Conservation (phyloP, 495 filamentous ascomycete genomes). For the Aspergillus sclerotioniger region DNA sequence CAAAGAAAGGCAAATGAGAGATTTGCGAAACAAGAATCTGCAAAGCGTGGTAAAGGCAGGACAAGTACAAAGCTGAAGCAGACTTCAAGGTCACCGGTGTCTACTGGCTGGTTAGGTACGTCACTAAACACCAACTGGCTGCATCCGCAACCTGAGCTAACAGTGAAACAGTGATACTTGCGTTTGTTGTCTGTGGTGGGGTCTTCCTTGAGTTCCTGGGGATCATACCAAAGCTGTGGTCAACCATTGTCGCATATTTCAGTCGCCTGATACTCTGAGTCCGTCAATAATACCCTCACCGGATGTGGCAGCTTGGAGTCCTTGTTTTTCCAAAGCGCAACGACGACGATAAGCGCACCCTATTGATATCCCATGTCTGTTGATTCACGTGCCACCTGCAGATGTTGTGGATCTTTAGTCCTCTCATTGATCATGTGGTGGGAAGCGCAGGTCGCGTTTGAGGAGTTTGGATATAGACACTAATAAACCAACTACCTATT, state of each 20-base stretch:
- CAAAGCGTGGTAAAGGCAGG: conserved; percentile 79
- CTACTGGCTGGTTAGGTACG: conserved; percentile 81
- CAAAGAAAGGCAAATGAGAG: conserved; percentile 86
- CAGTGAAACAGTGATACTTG: conserved; percentile 59
- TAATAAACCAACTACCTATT: neutral
- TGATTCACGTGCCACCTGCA: too few relatives aligned
- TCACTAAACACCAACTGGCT: conserved; percentile 12
- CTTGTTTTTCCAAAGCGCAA: neutral
- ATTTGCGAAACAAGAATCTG: conserved; percentile 75
- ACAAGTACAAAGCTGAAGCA: conserved; percentile 63
- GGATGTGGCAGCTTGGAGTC: neutral
- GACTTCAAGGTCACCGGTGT: conserved; percentile 74
- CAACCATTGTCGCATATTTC: conserved; percentile 26
- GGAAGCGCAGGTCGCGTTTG: too few relatives aligned
- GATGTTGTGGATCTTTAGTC: too few relatives aligned
- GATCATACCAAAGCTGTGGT: conserved; percentile 60
- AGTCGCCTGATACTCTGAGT: conserved; percentile 13
- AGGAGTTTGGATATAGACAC: neutral
- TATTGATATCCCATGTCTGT: neutral
- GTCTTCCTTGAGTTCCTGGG: conserved; percentile 79
- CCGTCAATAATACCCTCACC: neutral
- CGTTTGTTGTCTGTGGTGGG: conserved; percentile 81
- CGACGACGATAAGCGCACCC: neutral
- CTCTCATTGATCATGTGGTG: too few relatives aligned
- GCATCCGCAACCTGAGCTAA: conserved; percentile 8